These are phyloP conservation scores for Thuja plicata DNA, from an alignment of 83 land plant genomes.

Conservation along the genomic window DNA sequence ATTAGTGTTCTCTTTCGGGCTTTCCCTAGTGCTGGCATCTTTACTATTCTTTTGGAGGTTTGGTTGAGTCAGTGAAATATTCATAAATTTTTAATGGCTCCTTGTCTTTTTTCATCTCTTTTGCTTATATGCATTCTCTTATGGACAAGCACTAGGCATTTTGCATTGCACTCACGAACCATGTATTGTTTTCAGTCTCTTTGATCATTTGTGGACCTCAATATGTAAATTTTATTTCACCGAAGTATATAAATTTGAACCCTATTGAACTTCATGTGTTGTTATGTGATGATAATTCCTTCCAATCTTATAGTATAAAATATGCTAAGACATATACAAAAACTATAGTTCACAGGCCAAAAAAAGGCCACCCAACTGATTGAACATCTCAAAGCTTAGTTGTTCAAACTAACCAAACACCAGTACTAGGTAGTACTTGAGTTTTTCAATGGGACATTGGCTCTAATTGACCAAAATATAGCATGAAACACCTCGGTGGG, in stretches of 20 bases:
- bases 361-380: too few relatives aligned
- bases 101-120: neutral
- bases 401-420: neutral
- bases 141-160: neutral
- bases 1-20: neutral
- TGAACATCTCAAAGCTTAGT: too few relatives aligned
- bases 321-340: neutral
- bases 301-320: neutral
- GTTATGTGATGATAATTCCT: neutral
- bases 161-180: neutral
- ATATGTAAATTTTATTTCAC: neutral
- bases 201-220: too few relatives aligned
- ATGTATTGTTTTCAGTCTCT: neutral
- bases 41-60: neutral
- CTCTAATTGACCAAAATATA: too few relatives aligned
- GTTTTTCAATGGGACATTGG: too few relatives aligned
- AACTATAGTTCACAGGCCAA: neutral
- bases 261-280: neutral
- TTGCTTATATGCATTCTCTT: too few relatives aligned
- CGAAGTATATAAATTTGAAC: neutral
- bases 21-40: neutral
- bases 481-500: too few relatives aligned
- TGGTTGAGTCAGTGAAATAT: too few relatives aligned
- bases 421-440: neutral
- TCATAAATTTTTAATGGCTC: neutral